These are phyloP conservation scores for Thinopyrum elongatum DNA, from an alignment of 176 grass and related monocot species.

Conservation along the genomic window DNA sequence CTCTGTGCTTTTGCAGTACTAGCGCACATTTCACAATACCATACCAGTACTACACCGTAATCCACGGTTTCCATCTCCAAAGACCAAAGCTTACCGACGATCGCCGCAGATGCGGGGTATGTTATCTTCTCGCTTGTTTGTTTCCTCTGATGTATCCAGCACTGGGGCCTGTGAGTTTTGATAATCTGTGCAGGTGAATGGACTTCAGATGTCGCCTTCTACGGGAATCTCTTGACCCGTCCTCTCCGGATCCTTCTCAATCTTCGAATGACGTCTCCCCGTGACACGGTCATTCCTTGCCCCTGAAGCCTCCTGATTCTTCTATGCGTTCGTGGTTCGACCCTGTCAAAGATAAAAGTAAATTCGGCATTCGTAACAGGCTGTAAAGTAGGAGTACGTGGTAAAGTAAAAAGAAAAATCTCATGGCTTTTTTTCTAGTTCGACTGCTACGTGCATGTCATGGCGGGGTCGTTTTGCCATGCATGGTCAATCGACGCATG, in stretches of 20 bases:
- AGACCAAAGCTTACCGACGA: background rate
- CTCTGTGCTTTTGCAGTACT: no score
- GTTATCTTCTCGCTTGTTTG: background rate
- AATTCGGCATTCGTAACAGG: conserved; percentile 8
- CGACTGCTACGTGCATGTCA: background rate
- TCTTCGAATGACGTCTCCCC: background rate
- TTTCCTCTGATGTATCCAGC: background rate
- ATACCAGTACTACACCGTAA: background rate
- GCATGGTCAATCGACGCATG: no score
- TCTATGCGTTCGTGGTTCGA: background rate
- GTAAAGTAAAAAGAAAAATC: background rate
- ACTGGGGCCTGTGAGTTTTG: background rate
- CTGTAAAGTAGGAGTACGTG: conserved; percentile 16
- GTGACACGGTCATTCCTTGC: background rate
- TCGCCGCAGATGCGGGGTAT: background rate
- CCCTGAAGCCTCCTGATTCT: background rate
- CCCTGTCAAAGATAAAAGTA: conserved; percentile 4
- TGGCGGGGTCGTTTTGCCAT: no score
- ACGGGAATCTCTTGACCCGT: background rate
- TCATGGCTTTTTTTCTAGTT: background rate
- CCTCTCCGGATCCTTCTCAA: conserved; percentile 1
- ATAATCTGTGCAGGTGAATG: background rate
- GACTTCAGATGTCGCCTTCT: background rate
- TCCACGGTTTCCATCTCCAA: background rate
- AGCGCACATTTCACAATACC: background rate